phyloP scores from a whole-genome alignment of 2,329 filamentous ascomycete species.

The Colletotrichum aenigma region DNA sequence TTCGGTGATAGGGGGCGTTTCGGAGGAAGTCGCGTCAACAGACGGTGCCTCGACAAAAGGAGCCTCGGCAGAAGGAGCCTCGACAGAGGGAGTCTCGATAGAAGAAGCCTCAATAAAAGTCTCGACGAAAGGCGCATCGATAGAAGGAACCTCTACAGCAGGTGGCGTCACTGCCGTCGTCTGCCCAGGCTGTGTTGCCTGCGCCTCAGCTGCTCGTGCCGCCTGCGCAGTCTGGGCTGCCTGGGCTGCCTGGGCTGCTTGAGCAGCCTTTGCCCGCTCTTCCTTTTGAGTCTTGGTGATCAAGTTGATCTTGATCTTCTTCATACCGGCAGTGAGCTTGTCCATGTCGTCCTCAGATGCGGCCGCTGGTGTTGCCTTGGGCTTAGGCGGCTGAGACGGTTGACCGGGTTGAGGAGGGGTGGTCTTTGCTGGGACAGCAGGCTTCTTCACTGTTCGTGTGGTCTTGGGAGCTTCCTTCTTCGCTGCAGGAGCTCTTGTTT shows the following conservation, averaged over 20 bases:
- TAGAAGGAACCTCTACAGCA: not conserved
- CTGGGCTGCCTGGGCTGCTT: conserved; percentile 1
- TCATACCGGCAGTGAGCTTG: conserved; percentile 61
- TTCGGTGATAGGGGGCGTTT: conserved; percentile 18
- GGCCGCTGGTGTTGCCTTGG: not conserved
- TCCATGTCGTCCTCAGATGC: conserved; percentile 50
- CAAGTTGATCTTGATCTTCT: conserved; percentile 67
- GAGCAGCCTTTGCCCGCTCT: conserved; percentile 44
- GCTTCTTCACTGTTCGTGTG: conserved; percentile 41
- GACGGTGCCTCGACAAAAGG: not conserved
- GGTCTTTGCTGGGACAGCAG: conserved; percentile 18
- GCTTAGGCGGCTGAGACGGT: not conserved
- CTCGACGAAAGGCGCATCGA: not conserved
- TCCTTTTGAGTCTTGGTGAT: conserved; percentile 64
- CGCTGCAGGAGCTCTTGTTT: conserved; percentile 55
- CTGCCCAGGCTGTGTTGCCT: not conserved
- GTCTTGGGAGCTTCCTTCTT: conserved; percentile 45
- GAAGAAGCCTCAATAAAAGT: not conserved
- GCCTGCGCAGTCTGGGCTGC: not conserved
- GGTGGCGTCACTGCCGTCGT: conserved; percentile 25
- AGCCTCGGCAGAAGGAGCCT: not conserved
- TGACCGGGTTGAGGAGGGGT: not conserved
- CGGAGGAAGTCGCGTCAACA: not conserved
- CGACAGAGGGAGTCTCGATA: not conserved
- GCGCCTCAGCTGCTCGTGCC: not conserved